Evolutionary conservation across 805 yeast species (phyloP).

Genomic region (Teunomyces stri): DNA sequence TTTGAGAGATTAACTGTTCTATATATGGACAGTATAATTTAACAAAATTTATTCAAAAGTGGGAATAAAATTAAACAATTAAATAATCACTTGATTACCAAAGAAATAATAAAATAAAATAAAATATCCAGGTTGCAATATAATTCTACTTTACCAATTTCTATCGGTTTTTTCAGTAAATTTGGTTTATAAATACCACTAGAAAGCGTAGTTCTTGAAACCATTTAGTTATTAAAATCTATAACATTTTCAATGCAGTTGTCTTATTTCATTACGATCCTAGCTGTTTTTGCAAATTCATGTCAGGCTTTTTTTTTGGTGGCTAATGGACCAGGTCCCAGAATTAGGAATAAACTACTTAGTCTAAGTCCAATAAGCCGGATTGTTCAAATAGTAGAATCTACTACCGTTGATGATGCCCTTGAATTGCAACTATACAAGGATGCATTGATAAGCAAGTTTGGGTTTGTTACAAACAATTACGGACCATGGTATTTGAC

Average conservation of each 20-base stretch:
- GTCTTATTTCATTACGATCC: background rate
- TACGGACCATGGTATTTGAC: background rate
- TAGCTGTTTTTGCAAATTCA: background rate
- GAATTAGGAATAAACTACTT: background rate
- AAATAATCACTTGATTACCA: no score
- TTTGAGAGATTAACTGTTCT: no score
- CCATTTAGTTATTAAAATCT: no score
- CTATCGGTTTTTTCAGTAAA: no score
- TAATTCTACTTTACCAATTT: background rate
- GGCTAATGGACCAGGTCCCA: background rate
- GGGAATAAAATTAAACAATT: no score
- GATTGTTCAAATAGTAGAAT: background rate
- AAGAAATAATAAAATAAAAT: no score
- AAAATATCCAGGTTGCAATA: background rate
- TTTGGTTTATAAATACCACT: no score
- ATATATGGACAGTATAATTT: no score
- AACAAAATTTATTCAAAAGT: no score
- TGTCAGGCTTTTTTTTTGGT: background rate
- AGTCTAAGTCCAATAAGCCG: background rate
- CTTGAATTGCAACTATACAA: background rate
- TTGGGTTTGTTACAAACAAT: background rate
- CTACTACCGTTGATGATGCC: background rate
- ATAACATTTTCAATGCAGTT: background rate
- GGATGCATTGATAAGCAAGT: background rate
- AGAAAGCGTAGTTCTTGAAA: no score